Base-by-base conservation (phyloP, 306 rosid species). In the Ammopiptanthus mongolicus region DNA sequence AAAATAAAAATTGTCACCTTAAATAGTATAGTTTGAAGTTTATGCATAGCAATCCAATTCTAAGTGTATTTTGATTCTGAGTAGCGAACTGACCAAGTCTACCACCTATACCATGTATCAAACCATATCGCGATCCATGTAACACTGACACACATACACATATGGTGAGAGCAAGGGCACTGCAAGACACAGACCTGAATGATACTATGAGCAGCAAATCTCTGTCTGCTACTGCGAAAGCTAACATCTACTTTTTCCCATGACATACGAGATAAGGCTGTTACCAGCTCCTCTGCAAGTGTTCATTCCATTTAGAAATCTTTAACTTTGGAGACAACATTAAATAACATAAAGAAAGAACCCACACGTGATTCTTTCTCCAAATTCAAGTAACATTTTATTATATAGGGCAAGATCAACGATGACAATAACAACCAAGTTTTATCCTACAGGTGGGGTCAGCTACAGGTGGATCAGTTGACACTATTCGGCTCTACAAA, bases 191-290 rank as follows among this genome's bases (percentile, higher is more conserved):
- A 55, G 48, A 95, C 99, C 98, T 96, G 99, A 81, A 96, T 96
- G 77, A 96, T 77, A 83, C 97, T 96, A 80, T 96, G 99, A 81
- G 99, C 96, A 77, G 99, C 97, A 87, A 87, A 91, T 71, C 90
- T 86, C 19, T 78, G 86, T 55, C 83, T 92, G 84, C 89, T 85
- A 63, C 86, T 74, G 69, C 86, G 99, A 71, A 96, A 96, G 82
- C 97, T 92, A 84, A 96, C 98, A 84, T 96, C 99, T 80, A 96
- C 85, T 77, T 96, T 96, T 76, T 96, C 94, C 99, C 99, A 96
- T 5, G 97, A 89, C 51, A 96, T 69, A 2, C 90, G 75, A 36
- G 99, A 96, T 74, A 96, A 79, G 33, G 96, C 99, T 8, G 90
- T 86, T 65, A 92, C 92, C 77, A 96, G 83, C 75, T 90, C 98